Evolutionary conservation across 2,329 filamentous ascomycete genomes (phyloP).

Genomic region (Chaetothyriales sp.): DNA sequence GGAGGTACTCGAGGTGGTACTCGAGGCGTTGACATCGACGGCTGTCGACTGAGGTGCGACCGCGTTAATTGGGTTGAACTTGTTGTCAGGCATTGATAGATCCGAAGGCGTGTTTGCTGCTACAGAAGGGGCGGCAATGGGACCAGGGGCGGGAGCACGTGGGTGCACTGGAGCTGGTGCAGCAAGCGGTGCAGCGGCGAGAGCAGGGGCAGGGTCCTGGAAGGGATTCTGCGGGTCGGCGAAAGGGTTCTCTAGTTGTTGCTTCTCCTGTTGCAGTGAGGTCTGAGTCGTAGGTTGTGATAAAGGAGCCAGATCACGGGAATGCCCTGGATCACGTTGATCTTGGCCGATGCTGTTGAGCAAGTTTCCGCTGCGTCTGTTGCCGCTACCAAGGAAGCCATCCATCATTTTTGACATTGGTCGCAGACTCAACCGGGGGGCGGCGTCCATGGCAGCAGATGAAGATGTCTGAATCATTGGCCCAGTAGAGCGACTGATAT

Average conservation of each 20-base stretch:
- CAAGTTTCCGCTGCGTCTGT: slow-evolving; percentile 18
- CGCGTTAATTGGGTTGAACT: slow-evolving; percentile 11
- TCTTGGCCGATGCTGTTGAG: slow-evolving; percentile 16
- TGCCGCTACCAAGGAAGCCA: slow-evolving; percentile 24
- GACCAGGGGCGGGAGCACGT: slow-evolving; percentile 2
- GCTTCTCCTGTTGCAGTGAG: slow-evolving; percentile 4
- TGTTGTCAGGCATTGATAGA: background rate
- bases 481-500: slow-evolving; percentile 22
- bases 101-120: background rate
- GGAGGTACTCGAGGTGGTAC: slow-evolving; percentile 14
- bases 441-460: slow-evolving; percentile 34
- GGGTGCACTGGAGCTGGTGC: background rate
- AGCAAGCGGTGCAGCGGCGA: too few relatives aligned
- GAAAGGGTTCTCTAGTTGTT: slow-evolving; percentile 9
- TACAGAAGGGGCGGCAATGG: slow-evolving; percentile 2
- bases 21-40: background rate
- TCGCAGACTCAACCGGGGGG: slow-evolving; percentile 72
- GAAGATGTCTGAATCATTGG: slow-evolving; percentile 22
- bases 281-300: slow-evolving; percentile 10
- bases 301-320: slow-evolving; percentile 6
- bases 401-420: slow-evolving; percentile 73
- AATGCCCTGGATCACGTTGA: slow-evolving; percentile 1
- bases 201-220: slow-evolving; percentile 11
- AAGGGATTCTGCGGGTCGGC: slow-evolving; percentile 17
- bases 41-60: slow-evolving; percentile 4